These are phyloP conservation scores for Candida tropicalis DNA, from an alignment of 1,139 yeast genomes.

Conservation along the genomic window DNA sequence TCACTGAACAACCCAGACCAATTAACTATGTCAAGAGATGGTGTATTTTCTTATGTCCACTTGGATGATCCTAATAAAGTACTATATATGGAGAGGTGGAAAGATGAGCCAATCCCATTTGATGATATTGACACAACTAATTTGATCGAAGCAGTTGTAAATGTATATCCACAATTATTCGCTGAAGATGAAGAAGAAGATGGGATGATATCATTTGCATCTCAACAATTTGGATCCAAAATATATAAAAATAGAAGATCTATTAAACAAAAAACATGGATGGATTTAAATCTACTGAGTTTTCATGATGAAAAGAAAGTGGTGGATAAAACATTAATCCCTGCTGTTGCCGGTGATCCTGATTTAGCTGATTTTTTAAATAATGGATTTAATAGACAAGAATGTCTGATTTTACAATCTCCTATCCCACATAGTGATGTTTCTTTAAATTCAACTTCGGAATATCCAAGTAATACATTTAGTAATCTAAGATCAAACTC, in stretches of 20 bases:
- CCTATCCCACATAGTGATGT: constrained; percentile 11
- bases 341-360: constrained; percentile 25
- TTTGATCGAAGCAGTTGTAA: constrained; percentile 40
- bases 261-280: constrained; percentile 39
- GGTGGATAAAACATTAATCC: constrained; percentile 35
- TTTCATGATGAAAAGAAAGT: constrained; percentile 28
- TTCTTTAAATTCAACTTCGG: constrained; percentile 26
- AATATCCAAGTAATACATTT: constrained; percentile 33
- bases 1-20: background rate
- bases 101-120: constrained; percentile 42
- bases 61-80: constrained; percentile 44
- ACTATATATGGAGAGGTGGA: constrained; percentile 46
- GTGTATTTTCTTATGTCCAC: constrained; percentile 38
- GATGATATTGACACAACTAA: constrained; percentile 46
- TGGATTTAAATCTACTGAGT: constrained; percentile 36
- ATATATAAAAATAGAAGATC: constrained; percentile 36
- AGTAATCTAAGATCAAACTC: constrained; percentile 25
- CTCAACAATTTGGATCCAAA: constrained; percentile 43
- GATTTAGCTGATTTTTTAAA: constrained; percentile 12
- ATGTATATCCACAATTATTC: constrained; percentile 38
- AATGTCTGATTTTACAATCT: constrained; percentile 4
- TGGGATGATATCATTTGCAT: constrained; percentile 34
- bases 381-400: constrained; percentile 9
- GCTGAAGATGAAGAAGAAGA: constrained; percentile 48
- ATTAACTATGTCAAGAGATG: constrained; percentile 26